Evolutionary conservation across 2,329 filamentous ascomycete species (phyloP).

Genomic region (Orbilia brochopaga): DNA sequence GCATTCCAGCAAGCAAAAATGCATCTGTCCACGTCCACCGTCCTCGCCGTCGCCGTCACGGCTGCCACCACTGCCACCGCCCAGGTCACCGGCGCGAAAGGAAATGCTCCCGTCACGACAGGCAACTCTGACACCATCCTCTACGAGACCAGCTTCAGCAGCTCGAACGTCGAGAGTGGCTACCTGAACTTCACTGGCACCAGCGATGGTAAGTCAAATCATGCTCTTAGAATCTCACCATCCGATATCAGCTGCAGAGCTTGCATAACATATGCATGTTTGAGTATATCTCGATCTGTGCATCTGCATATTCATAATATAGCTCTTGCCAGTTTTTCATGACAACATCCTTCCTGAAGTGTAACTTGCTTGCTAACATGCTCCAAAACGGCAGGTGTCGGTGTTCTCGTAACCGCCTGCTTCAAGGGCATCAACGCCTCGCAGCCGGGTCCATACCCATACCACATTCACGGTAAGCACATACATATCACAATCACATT

Average conservation of each 20-base stretch:
- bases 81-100: conserved; percentile 23
- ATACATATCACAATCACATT: not conserved
- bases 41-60: conserved; percentile 7
- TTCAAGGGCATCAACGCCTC: conserved; percentile 18
- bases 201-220: conserved; percentile 29
- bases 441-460: conserved; percentile 39
- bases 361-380: not conserved
- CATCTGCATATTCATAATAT: no score
- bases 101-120: conserved; percentile 27
- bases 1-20: conserved; percentile 17
- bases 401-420: conserved; percentile 28
- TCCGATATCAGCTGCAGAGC: not conserved
- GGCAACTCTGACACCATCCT: conserved; percentile 25
- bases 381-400: conserved; percentile 17
- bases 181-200: conserved; percentile 43
- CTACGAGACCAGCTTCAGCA: conserved; percentile 33
- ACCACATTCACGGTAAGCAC: conserved; percentile 42
- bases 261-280: not conserved
- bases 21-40: conserved; percentile 38
- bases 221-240: not conserved
- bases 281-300: no score
- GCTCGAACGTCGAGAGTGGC: conserved; percentile 12
- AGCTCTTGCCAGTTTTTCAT: no score
- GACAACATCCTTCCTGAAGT: not conserved
- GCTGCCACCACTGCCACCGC: conserved; percentile 33